A percentile compares a stretch with the other conserved stretches of the same genome.
phyloP scores from a whole-genome alignment of 108 stramenopile species.

The Poteriospumella lacustris region DNA sequence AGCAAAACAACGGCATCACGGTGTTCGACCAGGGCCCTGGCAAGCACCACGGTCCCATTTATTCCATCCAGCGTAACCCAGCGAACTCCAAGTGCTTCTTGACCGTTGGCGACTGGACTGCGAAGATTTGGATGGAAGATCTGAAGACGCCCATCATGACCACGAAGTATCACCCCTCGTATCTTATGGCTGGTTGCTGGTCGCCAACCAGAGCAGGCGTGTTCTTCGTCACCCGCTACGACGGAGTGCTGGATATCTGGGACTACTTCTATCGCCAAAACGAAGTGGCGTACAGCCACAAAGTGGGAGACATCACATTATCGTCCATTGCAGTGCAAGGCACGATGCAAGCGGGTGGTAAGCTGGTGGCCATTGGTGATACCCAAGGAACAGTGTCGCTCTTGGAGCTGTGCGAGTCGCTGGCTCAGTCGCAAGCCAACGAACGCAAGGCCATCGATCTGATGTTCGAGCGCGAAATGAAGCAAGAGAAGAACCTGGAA shows the following conservation, averaged over 20 bases:
- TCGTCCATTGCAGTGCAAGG: constrained; percentile 67
- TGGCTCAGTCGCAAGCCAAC: constrained; percentile 55
- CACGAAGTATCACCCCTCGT: constrained; percentile 69
- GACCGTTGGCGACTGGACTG: constrained; percentile 82
- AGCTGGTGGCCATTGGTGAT: constrained; percentile 75
- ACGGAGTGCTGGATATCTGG: constrained; percentile 77
- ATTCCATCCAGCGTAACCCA: constrained; percentile 74
- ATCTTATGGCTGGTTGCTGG: constrained; percentile 75
- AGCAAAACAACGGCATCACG: constrained; percentile 70
- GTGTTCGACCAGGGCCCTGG: constrained; percentile 68
- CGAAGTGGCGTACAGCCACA: constrained; percentile 77
- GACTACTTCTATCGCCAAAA: constrained; percentile 76
- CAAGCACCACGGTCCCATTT: constrained; percentile 78
- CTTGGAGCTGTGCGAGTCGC: constrained; percentile 67
- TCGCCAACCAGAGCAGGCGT: constrained; percentile 75
- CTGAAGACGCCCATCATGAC: constrained; percentile 70
- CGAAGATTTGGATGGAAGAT: constrained; percentile 75
- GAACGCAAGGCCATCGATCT: constrained; percentile 65
- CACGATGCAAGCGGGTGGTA: constrained; percentile 55
- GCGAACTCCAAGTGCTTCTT: constrained; percentile 73
- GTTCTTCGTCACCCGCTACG: constrained; percentile 74
- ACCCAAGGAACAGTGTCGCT: constrained; percentile 71
- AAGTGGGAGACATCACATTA: constrained; percentile 67
- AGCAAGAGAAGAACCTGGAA: constrained; percentile 74
- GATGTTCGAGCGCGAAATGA: constrained; percentile 75